phyloP scores from a whole-genome alignment of 805 yeast species.

The Cyberlindnera mrakii region DNA sequence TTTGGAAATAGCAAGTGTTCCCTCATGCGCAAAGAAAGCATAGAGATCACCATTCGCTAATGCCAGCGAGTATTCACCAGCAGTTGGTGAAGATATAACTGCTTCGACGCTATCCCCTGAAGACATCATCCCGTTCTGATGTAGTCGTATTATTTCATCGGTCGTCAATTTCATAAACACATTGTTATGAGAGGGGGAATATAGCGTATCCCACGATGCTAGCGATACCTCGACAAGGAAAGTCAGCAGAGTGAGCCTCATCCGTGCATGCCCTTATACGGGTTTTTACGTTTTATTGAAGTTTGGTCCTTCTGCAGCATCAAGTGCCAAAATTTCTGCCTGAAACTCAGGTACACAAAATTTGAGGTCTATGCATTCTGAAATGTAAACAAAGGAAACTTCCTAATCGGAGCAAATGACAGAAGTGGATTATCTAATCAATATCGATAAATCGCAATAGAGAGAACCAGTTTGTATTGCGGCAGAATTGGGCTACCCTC shows the following conservation, averaged over 20 bases:
- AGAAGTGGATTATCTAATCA: no score
- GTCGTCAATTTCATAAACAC: constrained; percentile 18
- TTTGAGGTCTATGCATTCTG: neutral
- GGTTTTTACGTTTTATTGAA: no score
- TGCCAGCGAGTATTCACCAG: constrained; percentile 17
- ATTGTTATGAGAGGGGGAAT: constrained; percentile 12
- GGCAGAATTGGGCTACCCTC: no score
- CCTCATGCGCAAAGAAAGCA: constrained; percentile 9
- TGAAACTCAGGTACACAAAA: no score
- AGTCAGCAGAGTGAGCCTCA: no score
- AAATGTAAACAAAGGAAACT: constrained; percentile 13
- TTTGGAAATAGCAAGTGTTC: no score
- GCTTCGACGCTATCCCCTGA: constrained; percentile 1
- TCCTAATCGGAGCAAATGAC: constrained; percentile 3
- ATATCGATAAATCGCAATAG: no score
- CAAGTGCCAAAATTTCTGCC: no score
- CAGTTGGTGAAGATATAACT: constrained; percentile 13
- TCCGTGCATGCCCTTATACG: no score
- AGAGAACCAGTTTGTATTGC: no score
- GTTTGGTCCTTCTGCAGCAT: no score
- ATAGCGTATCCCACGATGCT: constrained; percentile 14
- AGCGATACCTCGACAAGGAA: no score
- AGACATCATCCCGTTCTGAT: constrained; percentile 2
- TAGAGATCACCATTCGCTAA: constrained; percentile 18
- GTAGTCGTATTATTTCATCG: constrained; percentile 15